phyloP scores from a whole-genome alignment of 1,139 yeast genomes.

The Scheffersomyces cryptocercus region DNA sequence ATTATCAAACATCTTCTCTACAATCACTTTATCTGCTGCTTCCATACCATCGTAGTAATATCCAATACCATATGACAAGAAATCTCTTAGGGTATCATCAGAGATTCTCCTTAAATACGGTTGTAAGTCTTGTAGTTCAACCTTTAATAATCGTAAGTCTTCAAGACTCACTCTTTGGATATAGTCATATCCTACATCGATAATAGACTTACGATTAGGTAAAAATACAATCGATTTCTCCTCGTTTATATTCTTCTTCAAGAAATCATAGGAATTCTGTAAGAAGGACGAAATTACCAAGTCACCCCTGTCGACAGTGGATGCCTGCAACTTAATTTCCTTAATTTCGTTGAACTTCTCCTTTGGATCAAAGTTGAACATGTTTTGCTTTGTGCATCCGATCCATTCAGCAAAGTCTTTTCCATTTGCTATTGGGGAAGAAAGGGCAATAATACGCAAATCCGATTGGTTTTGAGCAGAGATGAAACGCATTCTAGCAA shows the following conservation, averaged over 20 bases:
- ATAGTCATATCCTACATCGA: conserved; percentile 53
- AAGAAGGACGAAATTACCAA: conserved; percentile 46
- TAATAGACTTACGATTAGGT: conserved; percentile 54
- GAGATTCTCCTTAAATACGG: conserved; percentile 43
- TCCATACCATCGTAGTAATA: conserved; percentile 60
- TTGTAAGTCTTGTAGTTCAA: conserved; percentile 38
- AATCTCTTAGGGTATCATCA: conserved; percentile 48
- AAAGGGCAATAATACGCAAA: conserved; percentile 64
- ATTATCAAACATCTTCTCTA: conserved; percentile 51
- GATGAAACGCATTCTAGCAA: conserved; percentile 74
- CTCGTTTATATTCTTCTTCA: conserved; percentile 26
- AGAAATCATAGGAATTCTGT: conserved; percentile 44
- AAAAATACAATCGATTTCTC: conserved; percentile 53
- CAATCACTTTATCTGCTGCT: conserved; percentile 51
- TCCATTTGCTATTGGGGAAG: conserved; percentile 71
- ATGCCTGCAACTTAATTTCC: conserved; percentile 58
- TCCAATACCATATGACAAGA: conserved; percentile 69
- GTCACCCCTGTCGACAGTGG: conserved; percentile 27
- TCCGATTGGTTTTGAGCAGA: conserved; percentile 57
- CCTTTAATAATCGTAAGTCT: conserved; percentile 21
- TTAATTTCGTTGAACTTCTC: conserved; percentile 59
- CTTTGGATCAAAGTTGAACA: conserved; percentile 70
- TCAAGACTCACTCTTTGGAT: conserved; percentile 35
- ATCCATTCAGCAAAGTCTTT: conserved; percentile 86
- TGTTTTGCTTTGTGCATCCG: conserved; percentile 59